Conservation (phyloP, 2,329 filamentous ascomycete genomes). For the Calonectria pseudoreteaudii region DNA sequence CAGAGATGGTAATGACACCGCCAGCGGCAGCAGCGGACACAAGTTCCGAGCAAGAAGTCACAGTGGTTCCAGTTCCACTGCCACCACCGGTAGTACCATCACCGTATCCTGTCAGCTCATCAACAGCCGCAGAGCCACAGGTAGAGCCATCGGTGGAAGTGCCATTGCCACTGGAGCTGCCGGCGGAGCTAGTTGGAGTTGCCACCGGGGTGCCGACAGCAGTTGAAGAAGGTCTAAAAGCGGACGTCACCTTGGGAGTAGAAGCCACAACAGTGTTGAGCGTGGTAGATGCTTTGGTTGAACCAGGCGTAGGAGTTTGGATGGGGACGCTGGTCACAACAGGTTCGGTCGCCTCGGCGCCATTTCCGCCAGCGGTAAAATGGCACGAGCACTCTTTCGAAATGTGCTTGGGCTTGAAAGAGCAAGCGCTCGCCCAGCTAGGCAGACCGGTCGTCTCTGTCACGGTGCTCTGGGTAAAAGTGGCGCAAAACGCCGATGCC, state of each 20-base stretch:
- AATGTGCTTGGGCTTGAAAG: slow-evolving; percentile 43
- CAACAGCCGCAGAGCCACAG: slow-evolving; percentile 32
- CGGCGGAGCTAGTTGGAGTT: slow-evolving; percentile 7
- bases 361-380: slow-evolving; percentile 36
- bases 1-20: slow-evolving; percentile 58
- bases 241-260: neutral
- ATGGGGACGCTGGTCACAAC: slow-evolving; percentile 19
- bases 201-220: neutral
- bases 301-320: slow-evolving; percentile 16
- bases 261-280: slow-evolving; percentile 32
- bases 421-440: slow-evolving; percentile 46
- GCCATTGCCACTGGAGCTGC: slow-evolving; percentile 2
- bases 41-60: slow-evolving; percentile 57
- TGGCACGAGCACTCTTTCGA: slow-evolving; percentile 49
- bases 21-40: slow-evolving; percentile 50
- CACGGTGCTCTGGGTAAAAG: slow-evolving; percentile 28
- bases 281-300: slow-evolving; percentile 22
- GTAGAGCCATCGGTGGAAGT: slow-evolving; percentile 21
- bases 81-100: slow-evolving; percentile 59
- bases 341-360: slow-evolving; percentile 10
- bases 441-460: slow-evolving; percentile 44
- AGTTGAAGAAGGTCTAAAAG: slow-evolving; percentile 7
- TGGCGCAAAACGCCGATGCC: slow-evolving; percentile 32
- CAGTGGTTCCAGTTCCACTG: slow-evolving; percentile 56
- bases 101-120: slow-evolving; percentile 44